A percentile compares a stretch with the other conserved stretches of the same genome.
These are phyloP conservation scores for Trichosanthes cucumerina DNA, from an alignment of 306 rosid genomes.

Conservation along the genomic window DNA sequence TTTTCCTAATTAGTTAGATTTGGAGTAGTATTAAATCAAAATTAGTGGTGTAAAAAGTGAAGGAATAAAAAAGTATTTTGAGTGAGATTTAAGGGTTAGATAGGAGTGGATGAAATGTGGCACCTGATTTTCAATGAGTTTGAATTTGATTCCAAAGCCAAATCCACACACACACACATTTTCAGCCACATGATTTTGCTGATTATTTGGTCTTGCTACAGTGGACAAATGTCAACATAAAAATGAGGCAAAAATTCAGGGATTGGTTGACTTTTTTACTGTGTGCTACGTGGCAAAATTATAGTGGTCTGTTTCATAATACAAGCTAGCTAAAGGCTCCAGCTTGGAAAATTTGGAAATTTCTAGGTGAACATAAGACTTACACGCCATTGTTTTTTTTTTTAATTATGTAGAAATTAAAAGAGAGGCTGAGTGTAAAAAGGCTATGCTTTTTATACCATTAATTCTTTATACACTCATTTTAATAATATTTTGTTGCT, in stretches of 20 bases:
- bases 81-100: constrained; percentile 19
- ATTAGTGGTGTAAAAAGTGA: neutral
- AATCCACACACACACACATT: neutral
- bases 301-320: neutral
- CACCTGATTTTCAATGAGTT: constrained; percentile 48
- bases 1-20: too few species aligned
- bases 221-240: constrained; percentile 25
- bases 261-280: constrained; percentile 33
- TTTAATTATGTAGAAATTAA: neutral
- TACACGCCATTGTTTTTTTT: constrained; percentile 21
- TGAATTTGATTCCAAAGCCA: constrained; percentile 13
- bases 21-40: too few species aligned
- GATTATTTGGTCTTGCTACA: neutral
- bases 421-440: neutral
- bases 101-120: constrained; percentile 45
- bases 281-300: constrained; percentile 19
- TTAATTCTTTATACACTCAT: neutral
- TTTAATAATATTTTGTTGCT: constrained; percentile 10
- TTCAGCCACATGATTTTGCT: neutral
- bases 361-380: constrained; percentile 20
- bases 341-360: constrained; percentile 24
- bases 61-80: neutral
- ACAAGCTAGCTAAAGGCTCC: neutral
- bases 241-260: neutral
- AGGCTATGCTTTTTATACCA: neutral